A percentile compares a stretch with the other conserved stretches of the same genome.
These are phyloP conservation scores for Gnaphalium uliginosum DNA, from an alignment of 129 eudicot species.

Conservation along the genomic window DNA sequence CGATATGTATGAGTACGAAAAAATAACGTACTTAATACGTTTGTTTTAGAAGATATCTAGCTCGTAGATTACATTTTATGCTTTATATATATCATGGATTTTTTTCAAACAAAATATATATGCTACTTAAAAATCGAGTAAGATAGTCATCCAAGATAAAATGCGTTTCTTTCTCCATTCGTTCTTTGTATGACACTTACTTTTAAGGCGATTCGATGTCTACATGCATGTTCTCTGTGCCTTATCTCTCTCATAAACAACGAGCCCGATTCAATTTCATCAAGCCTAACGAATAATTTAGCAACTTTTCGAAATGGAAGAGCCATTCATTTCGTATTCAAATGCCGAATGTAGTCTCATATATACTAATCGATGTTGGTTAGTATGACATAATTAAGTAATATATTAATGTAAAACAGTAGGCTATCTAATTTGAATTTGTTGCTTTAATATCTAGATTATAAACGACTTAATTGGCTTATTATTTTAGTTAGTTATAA, in stretches of 20 bases:
- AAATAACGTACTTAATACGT: neutral
- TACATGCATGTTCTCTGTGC: constrained; percentile 28
- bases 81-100: neutral
- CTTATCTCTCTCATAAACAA: constrained; percentile 11
- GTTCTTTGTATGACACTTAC: constrained; percentile 26
- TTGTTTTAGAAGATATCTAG: neutral
- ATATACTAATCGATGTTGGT: neutral
- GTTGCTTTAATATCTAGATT: neutral
- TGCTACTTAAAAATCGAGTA: constrained; percentile 3
- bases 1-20: neutral
- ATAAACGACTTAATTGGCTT: constrained; percentile 5
- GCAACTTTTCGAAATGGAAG: neutral
- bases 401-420: neutral
- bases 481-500: neutral
- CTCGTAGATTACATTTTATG: neutral
- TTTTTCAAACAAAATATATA: neutral
- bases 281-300: neutral
- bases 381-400: neutral
- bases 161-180: neutral
- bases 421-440: no score
- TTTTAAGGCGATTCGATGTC: constrained; percentile 1
- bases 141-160: neutral
- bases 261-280: neutral
- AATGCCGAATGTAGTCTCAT: neutral
- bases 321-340: neutral